Evolutionary conservation across 495 filamentous ascomycete species (phyloP).

Genomic region (Lophiotrema nucula): DNA sequence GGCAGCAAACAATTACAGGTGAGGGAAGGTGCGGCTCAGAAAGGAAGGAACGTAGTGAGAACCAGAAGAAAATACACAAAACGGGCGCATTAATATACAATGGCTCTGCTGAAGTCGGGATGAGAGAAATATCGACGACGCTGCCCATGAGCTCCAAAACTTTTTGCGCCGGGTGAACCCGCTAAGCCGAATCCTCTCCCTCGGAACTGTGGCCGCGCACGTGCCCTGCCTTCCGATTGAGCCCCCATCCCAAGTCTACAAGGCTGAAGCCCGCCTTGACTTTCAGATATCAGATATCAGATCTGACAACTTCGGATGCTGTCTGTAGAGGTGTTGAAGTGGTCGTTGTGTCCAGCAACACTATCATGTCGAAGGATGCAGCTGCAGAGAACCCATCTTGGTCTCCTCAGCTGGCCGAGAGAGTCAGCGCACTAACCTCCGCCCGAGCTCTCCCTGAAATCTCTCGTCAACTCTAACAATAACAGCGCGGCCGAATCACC

Average conservation of each 20-base stretch:
- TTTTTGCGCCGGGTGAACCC: slow-evolving; percentile 10
- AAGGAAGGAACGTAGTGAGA: slow-evolving; percentile 15
- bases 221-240: background rate
- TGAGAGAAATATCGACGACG: background rate
- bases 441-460: slow-evolving; percentile 9
- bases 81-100: slow-evolving; percentile 32
- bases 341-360: too few relatives aligned
- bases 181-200: slow-evolving; percentile 11
- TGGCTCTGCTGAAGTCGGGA: slow-evolving; percentile 2
- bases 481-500: background rate
- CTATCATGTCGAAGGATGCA: too few relatives aligned
- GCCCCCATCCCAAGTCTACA: too few relatives aligned
- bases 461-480: background rate
- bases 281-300: too few relatives aligned
- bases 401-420: too few relatives aligned
- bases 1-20: background rate
- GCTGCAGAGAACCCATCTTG: too few relatives aligned
- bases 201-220: slow-evolving; percentile 3
- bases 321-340: too few relatives aligned
- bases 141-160: slow-evolving; percentile 3
- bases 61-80: slow-evolving; percentile 25
- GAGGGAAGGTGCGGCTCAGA: background rate
- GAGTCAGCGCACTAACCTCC: slow-evolving; percentile 10
- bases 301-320: too few relatives aligned
- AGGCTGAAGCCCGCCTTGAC: too few relatives aligned